Percentiles rank a stretch among this genome's conserved stretches.
These are phyloP conservation scores for Paramecium pentaurelia DNA, from an alignment of 73 alveolate species.

Conservation along the genomic window DNA sequence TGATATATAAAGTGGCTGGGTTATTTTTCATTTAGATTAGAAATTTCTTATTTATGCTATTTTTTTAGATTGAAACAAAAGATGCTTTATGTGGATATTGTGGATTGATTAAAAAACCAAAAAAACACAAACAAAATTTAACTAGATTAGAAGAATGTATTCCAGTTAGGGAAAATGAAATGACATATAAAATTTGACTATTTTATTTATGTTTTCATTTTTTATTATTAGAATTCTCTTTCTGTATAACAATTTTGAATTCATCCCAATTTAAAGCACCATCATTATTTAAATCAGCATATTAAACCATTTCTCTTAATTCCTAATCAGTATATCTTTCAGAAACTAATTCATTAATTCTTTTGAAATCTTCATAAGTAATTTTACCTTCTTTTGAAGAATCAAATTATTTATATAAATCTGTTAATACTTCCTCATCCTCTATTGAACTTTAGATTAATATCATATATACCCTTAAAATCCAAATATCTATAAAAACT, in stretches of 20 bases:
- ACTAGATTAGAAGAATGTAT: neutral
- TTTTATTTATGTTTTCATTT: neutral
- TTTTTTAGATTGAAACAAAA: neutral
- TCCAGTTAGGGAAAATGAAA: neutral
- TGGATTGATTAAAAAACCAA: neutral
- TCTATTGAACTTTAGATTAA: neutral
- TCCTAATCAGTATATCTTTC: slow-evolving; percentile 57
- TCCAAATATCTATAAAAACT: slow-evolving; percentile 49
- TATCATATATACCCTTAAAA: neutral
- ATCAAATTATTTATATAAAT: slow-evolving; percentile 32
- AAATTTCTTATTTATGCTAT: neutral
- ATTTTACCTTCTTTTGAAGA: neutral
- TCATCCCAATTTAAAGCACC: slow-evolving; percentile 27
- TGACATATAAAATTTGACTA: neutral
- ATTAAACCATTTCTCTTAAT: slow-evolving; percentile 53
- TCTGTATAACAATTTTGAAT: slow-evolving; percentile 14
- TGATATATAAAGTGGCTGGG: neutral
- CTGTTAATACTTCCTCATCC: neutral
- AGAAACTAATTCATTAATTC: neutral
- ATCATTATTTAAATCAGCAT: slow-evolving; percentile 31
- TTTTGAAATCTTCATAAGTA: slow-evolving; percentile 49
- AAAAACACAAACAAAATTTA: neutral
- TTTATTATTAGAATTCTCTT: slow-evolving; percentile 11
- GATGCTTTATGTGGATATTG: neutral
- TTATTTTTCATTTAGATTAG: neutral